phyloP scores from a whole-genome alignment of 768 basidiomycete genomes.

The Naganishia vishniacii region DNA sequence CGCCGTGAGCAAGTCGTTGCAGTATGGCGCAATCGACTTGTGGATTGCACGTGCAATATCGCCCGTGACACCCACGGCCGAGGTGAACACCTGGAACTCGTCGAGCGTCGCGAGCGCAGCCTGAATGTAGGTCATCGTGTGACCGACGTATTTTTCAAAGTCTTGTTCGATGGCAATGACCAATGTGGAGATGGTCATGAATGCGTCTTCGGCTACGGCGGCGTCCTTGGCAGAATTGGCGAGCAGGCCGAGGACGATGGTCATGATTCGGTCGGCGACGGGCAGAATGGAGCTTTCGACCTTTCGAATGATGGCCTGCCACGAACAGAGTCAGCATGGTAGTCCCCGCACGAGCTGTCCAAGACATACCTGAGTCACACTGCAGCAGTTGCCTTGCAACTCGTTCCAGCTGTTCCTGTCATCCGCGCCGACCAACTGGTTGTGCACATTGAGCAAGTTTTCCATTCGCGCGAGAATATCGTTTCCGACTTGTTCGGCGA shows the following conservation, averaged over 20 bases:
- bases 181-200: slow-evolving; percentile 84
- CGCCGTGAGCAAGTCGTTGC: slow-evolving; percentile 82
- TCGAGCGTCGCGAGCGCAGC: slow-evolving; percentile 86
- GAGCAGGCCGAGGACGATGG: slow-evolving; percentile 75
- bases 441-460: slow-evolving; percentile 73
- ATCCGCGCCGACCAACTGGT: slow-evolving; percentile 88
- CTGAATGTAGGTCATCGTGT: slow-evolving; percentile 79
- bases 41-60: slow-evolving; percentile 94
- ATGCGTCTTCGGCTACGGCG: slow-evolving; percentile 91
- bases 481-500: slow-evolving; percentile 75
- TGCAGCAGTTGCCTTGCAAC: slow-evolving; percentile 88
- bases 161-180: slow-evolving; percentile 55
- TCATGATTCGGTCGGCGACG: slow-evolving; percentile 92
- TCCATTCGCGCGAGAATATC: slow-evolving; percentile 87
- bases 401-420: slow-evolving; percentile 99
- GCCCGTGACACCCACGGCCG: slow-evolving; percentile 90
- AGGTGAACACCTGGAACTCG: slow-evolving; percentile 90
- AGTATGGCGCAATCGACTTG: slow-evolving; percentile 74
- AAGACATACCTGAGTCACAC: slow-evolving; percentile 70
- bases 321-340: slow-evolving; percentile 17
- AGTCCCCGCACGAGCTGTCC: background rate
- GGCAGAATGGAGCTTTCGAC: slow-evolving; percentile 76
- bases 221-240: slow-evolving; percentile 84
- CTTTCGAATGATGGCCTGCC: slow-evolving; percentile 76
- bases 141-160: slow-evolving; percentile 75